These are phyloP conservation scores for Exophiala sideris DNA, from an alignment of 2,329 filamentous ascomycete genomes.

Conservation along the genomic window DNA sequence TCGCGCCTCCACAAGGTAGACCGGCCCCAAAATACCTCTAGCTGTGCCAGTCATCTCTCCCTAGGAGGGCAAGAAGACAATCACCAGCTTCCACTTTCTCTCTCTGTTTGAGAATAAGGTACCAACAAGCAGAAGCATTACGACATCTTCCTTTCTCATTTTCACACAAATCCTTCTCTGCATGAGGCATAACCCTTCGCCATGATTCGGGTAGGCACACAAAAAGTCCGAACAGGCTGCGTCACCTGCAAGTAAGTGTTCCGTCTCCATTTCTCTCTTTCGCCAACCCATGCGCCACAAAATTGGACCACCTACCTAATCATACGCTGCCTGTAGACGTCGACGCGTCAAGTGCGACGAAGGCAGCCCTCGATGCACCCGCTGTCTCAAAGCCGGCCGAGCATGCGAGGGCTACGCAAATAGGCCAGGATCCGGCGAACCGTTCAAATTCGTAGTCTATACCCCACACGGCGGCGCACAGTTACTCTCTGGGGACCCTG, in stretches of 20 bases:
- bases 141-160: too few relatives aligned
- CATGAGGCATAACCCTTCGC: too few relatives aligned
- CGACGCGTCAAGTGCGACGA: slow-evolving; percentile 33
- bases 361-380: slow-evolving; percentile 27
- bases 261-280: neutral
- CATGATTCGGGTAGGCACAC: slow-evolving; percentile 23
- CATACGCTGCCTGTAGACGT: slow-evolving; percentile 2
- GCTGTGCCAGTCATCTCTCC: too few relatives aligned
- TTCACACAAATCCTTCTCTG: too few relatives aligned
- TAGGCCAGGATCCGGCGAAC: slow-evolving; percentile 2
- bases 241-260: slow-evolving; percentile 24
- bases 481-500: slow-evolving; percentile 5
- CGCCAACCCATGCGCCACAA: neutral
- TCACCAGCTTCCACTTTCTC: too few relatives aligned
- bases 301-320: too few relatives aligned
- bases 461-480: slow-evolving; percentile 3
- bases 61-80: too few relatives aligned
- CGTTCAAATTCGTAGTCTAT: slow-evolving; percentile 20
- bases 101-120: too few relatives aligned
- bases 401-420: slow-evolving; percentile 31
- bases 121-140: too few relatives aligned
- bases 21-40: too few relatives aligned
- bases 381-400: slow-evolving; percentile 31
- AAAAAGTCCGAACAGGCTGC: slow-evolving; percentile 24
- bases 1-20: too few relatives aligned